These are phyloP conservation scores for Lippia alba DNA, from an alignment of 305 asterid species.

Conservation along the genomic window DNA sequence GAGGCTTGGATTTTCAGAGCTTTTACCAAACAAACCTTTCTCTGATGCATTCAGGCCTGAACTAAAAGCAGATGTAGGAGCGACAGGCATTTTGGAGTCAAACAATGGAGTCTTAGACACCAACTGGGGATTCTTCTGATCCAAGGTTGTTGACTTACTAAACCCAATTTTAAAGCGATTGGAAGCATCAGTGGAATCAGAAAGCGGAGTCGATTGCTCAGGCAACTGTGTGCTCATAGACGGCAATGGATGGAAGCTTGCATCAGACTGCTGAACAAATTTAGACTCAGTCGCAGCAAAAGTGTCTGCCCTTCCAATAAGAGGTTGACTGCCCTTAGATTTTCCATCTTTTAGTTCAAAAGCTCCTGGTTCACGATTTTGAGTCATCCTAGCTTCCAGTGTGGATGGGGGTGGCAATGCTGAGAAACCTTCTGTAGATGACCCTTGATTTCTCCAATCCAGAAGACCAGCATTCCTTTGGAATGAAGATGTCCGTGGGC, in stretches of 20 bases:
- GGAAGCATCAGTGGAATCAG: constrained; percentile 42
- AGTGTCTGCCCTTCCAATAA: constrained; percentile 37
- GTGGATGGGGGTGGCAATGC: constrained; percentile 42
- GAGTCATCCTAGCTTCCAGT: constrained; percentile 39
- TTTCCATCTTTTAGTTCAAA: constrained; percentile 43
- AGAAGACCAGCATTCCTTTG: constrained; percentile 47
- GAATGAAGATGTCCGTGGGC: constrained; percentile 39
- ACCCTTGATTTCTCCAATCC: constrained; percentile 43
- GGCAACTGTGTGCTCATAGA: constrained; percentile 43
- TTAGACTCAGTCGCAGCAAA: constrained; percentile 43
- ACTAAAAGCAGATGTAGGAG: constrained; percentile 45
- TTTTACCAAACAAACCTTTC: constrained; percentile 45
- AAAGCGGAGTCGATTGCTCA: constrained; percentile 43
- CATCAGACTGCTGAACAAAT: constrained; percentile 46
- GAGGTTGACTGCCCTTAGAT: constrained; percentile 37
- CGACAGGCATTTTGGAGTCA: constrained; percentile 42
- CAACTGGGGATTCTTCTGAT: constrained; percentile 40
- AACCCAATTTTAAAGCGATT: constrained; percentile 42
- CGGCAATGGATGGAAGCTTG: constrained; percentile 40
- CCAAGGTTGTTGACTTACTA: constrained; percentile 39
- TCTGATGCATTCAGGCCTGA: constrained; percentile 42
- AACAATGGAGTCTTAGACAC: constrained; percentile 33
- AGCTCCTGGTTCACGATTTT: constrained; percentile 39
- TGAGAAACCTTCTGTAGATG: constrained; percentile 37
- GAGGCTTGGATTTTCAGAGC: constrained; percentile 40